Conservation (phyloP, 495 filamentous ascomycete species). For the Daldinia loculata region DNA sequence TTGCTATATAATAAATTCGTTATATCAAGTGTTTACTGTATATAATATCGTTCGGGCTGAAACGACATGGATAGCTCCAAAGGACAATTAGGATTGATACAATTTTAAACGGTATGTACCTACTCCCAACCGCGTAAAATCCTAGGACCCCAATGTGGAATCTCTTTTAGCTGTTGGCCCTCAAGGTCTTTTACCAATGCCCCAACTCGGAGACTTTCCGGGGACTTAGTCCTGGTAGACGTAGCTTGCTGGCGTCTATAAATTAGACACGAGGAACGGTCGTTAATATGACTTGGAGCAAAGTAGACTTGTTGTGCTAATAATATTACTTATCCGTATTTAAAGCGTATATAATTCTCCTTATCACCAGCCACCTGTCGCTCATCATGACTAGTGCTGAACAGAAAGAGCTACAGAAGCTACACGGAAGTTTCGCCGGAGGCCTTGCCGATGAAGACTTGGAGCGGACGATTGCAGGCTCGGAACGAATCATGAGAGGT, state of each 20-base stretch:
- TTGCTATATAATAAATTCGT: too few species aligned
- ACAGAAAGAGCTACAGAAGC: constrained; percentile 42
- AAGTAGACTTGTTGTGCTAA: background rate
- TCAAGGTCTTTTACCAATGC: constrained; percentile 10
- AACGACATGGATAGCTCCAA: background rate
- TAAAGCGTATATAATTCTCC: background rate
- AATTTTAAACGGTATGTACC: background rate
- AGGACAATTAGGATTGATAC: background rate
- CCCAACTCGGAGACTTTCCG: constrained; percentile 33
- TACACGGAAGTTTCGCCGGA: constrained; percentile 39
- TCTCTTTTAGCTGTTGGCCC: background rate
- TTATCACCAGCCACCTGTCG: background rate
- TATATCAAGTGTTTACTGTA: too few species aligned
- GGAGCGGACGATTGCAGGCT: constrained; percentile 40
- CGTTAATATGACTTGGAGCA: background rate
- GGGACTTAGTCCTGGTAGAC: background rate
- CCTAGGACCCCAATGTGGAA: background rate
- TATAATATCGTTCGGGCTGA: background rate
- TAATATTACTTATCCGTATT: background rate
- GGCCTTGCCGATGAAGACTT: constrained; percentile 35
- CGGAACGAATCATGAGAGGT: constrained; percentile 48
- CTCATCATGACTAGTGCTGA: constrained; percentile 37
- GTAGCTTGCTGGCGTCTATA: background rate
- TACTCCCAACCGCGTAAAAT: background rate
- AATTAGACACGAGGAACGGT: background rate